These are phyloP conservation scores for Scheffersomyces quercinus DNA, from an alignment of 1,139 yeast genomes.

Conservation along the genomic window DNA sequence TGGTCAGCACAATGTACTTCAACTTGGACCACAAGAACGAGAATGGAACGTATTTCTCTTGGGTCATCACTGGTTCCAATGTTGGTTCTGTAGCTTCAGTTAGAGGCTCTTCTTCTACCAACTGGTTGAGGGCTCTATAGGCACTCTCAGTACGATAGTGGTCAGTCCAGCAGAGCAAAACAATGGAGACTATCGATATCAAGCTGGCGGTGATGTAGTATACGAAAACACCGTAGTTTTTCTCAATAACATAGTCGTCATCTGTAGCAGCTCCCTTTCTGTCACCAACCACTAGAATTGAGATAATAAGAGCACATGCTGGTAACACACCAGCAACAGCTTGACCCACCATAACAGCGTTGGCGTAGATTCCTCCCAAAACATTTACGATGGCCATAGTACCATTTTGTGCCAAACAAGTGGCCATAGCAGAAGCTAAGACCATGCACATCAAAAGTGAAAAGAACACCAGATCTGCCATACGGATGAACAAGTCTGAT, in stretches of 20 bases:
- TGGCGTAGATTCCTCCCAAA: constrained; percentile 75
- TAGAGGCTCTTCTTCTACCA: constrained; percentile 3
- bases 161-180: constrained; percentile 33
- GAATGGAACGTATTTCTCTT: constrained; percentile 45
- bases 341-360: constrained; percentile 92
- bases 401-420: constrained; percentile 84
- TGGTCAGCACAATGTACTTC: constrained; percentile 62
- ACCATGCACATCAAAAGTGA: constrained; percentile 57
- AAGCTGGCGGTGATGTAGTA: constrained; percentile 73
- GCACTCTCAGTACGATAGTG: constrained; percentile 21
- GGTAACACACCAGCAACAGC: constrained; percentile 93
- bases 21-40: constrained; percentile 56
- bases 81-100: not conserved
- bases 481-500: constrained; percentile 34
- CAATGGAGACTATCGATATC: constrained; percentile 54
- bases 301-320: constrained; percentile 67
- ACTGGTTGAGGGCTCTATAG: constrained; percentile 12
- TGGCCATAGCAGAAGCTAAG: constrained; percentile 59
- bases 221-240: constrained; percentile 53
- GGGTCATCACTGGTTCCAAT: constrained; percentile 8
- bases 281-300: constrained; percentile 49
- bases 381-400: constrained; percentile 84
- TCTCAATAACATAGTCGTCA: constrained; percentile 27
- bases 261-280: constrained; percentile 12
- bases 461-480: constrained; percentile 45